Base-by-base conservation (phyloP, 345 rosid species). In the Salix brachista region DNA sequence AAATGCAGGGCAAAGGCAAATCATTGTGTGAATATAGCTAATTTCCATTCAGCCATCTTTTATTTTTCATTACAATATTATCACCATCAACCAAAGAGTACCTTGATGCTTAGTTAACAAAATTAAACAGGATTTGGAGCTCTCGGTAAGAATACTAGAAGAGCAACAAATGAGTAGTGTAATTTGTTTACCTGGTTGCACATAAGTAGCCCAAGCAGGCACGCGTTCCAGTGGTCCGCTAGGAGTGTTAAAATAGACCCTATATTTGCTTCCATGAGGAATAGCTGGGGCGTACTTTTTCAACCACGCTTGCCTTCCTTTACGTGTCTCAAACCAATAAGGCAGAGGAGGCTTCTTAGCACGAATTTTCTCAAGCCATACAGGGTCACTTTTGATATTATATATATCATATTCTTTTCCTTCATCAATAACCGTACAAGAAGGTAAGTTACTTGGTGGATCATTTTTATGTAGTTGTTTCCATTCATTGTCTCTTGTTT, bases 131-230 rank as follows among this genome's bases (percentile, higher is more conserved):
- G 39, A 72, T 72, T 28, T 23, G n/a, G 60, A 60, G 67, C 23
- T 62, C 17, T 0, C 25, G 28, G 42, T n/a, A 37, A 60, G 44
- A 69, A 54, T 46, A 12, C 16, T 23, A 52, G 74, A 69, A 54
- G 69, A 65, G 75, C 65, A 77, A 67, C 39, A 70, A 77, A 77
- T 39, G 23, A 58, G 76, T 74, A 67, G 69, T 23, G 50, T 71
- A 44, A 72, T 50, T 34, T 42, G 34, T 52, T 84, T 88, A 91
- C 99, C 96, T 78, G 99, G 96, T 84, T 93, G 83, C 66, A 95
- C 97, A 76, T 91, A 95, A 37, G 91, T 89, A 81, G 99, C 97
- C 99, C 99, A 93, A 73, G 99, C 97, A 75, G 99, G 97, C 48
- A 95, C 89, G 13, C 99, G 86, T 76, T 95, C 99, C 80, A 95